Evolutionary conservation across 306 rosid genomes (phyloP).

Genomic region (Quercus aquifolioides): DNA sequence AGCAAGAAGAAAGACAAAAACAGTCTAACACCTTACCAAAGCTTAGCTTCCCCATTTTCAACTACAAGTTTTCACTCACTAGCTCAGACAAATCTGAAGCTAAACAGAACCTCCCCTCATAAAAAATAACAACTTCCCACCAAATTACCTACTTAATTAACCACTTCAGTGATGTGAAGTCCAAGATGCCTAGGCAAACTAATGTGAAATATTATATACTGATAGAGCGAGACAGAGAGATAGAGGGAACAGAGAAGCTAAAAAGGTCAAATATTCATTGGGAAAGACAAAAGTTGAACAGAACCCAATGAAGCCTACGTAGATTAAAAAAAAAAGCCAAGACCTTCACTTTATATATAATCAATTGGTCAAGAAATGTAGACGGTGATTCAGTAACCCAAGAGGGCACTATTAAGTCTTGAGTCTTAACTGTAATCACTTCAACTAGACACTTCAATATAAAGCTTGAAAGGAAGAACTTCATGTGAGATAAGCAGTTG

Average conservation of each 20-base stretch:
- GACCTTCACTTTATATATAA: neutral
- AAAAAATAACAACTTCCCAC: slow-evolving; percentile 10
- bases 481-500: slow-evolving; percentile 18
- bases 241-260: slow-evolving; percentile 17
- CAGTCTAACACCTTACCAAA: slow-evolving; percentile 58
- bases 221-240: slow-evolving; percentile 12
- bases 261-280: slow-evolving; percentile 50
- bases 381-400: slow-evolving; percentile 15
- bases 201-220: slow-evolving; percentile 26
- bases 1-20: slow-evolving; percentile 50
- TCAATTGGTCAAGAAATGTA: neutral
- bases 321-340: slow-evolving; percentile 14
- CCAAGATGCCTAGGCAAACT: slow-evolving; percentile 16
- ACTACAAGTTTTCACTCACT: slow-evolving; percentile 9
- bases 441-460: slow-evolving; percentile 15
- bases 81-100: slow-evolving; percentile 19
- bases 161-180: slow-evolving; percentile 21
- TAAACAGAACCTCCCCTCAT: slow-evolving; percentile 7
- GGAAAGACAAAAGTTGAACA: slow-evolving; percentile 52
- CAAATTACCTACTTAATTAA: slow-evolving; percentile 10
- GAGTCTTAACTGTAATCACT: neutral
- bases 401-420: neutral
- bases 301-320: slow-evolving; percentile 37
- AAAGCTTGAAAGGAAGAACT: slow-evolving; percentile 21
- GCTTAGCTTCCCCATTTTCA: slow-evolving; percentile 69